Percentiles rank a stretch among this genome's conserved stretches.
Evolutionary conservation across 75 land plant genomes (phyloP).

Genomic region (Pinus albicaulis): DNA sequence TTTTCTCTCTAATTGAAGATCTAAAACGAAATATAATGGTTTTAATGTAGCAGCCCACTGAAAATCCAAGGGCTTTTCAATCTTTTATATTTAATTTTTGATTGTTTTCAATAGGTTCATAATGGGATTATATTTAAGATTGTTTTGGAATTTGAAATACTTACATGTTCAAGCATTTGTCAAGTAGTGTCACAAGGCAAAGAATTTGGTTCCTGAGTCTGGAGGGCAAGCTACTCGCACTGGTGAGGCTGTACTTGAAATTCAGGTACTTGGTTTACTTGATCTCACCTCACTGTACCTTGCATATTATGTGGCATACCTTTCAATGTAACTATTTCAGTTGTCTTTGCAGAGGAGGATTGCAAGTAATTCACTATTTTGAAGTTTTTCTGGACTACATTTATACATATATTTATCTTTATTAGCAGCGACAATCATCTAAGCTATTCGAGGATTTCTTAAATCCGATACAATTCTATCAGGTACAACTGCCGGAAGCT

Average conservation of each 20-base stretch:
- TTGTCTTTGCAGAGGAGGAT: background rate
- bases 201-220: slow-evolving; percentile 89
- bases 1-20: slow-evolving; percentile 2
- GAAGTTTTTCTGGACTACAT: background rate
- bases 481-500: slow-evolving; percentile 83
- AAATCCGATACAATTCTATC: background rate
- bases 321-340: background rate
- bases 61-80: too few relatives aligned
- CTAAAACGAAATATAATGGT: background rate
- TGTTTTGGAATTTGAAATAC: background rate
- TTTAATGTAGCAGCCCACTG: background rate
- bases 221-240: slow-evolving; percentile 94
- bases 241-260: slow-evolving; percentile 94
- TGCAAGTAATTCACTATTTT: background rate
- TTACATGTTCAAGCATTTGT: slow-evolving; percentile 7
- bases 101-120: background rate
- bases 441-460: background rate
- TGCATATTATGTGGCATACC: background rate
- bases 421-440: background rate
- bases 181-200: slow-evolving; percentile 95
- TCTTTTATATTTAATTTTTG: too few relatives aligned
- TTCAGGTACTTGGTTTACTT: slow-evolving; percentile 55
- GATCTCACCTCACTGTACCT: background rate
- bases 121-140: background rate
- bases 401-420: background rate